Base-by-base conservation (phyloP, 2,329 filamentous ascomycete genomes). In the Emericellopsis cladophorae region DNA sequence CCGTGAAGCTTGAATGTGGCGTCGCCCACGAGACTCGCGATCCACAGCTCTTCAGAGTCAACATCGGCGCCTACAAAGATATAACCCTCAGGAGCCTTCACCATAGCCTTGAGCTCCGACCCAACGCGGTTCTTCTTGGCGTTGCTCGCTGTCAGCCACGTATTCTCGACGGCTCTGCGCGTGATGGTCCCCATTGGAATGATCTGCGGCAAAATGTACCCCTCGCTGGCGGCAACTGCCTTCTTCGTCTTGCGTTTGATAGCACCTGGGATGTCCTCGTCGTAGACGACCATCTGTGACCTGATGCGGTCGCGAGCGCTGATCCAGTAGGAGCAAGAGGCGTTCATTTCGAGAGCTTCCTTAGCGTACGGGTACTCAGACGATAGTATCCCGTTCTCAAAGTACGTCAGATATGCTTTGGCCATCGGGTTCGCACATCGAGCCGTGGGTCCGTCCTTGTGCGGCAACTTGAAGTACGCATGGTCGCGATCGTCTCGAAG, bases 171-270 rank as follows among this genome's bases (percentile, higher is more conserved):
- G 0, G 90, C 86, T 54, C 92, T 76, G 40, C 92, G 76, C 3
- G 92, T 98, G 47, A 98, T 86, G 7, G 93, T 98, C 14, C 92
- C 92, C 92, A 98, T 98, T 0, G 92, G 92, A 42, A 98, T 95
- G 44, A 98, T 70, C 54, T 98, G 92, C 1, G 92, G 92, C 16
- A 98, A 62, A 46, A 98, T 98, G 53, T 86, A 95, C 2, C 92
- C 92, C 0, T 55, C 48, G 6, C 50, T 44, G 9, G 51, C 51
- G 42, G 40, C 24, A 29, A 39, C 49, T 40, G 35, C 49, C 46
- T 32, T 49, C 44, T 51, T 47, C 31, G 43, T 40, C 16, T 48
- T 41, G 15, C n/a, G 31, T 21, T 41, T 40, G 31, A 29, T 36
- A 10, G 31, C 21, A 22, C 35, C 37, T 8, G 38, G 37, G 4